A percentile compares a stretch with the other conserved stretches of the same genome.
Evolutionary conservation across 2,329 filamentous ascomycete genomes (phyloP).

Genomic region (Aspergillus versicolor): DNA sequence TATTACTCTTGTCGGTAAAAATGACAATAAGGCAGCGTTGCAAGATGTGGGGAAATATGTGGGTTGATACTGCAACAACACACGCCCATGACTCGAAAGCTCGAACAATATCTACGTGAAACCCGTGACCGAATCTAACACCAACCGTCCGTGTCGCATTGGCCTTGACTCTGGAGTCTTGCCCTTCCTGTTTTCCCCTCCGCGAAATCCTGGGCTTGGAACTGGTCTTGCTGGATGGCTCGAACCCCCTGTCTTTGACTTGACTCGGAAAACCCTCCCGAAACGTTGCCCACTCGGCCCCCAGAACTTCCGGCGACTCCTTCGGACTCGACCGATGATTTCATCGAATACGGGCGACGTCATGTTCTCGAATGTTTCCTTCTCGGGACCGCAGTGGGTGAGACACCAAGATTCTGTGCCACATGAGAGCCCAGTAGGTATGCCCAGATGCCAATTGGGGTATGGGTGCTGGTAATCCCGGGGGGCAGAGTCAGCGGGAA

Average conservation of each 20-base stretch:
- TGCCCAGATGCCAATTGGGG: neutral
- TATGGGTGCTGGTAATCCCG: no score
- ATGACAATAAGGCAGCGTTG: neutral
- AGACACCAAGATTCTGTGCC: constrained; percentile 31
- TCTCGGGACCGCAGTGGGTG: constrained; percentile 36
- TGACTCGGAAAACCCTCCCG: constrained; percentile 35
- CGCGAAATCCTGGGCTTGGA: neutral
- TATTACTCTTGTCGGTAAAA: neutral
- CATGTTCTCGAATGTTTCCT: constrained; percentile 45
- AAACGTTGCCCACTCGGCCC: constrained; percentile 40
- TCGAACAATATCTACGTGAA: neutral
- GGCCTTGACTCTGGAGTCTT: no score
- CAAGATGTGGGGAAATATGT: neutral
- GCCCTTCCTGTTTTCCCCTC: neutral
- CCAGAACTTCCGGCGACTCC: constrained; percentile 44
- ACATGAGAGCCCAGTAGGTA: constrained; percentile 2
- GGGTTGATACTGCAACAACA: neutral
- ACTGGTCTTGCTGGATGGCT: neutral
- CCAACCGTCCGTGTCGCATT: neutral
- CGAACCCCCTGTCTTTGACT: constrained; percentile 26
- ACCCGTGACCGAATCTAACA: neutral
- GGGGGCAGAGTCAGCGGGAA: no score
- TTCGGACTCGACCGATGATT: constrained; percentile 34
- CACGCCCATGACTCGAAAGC: neutral
- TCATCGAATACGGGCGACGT: constrained; percentile 44